These are phyloP conservation scores for Erigeron philadelphicus DNA, from an alignment of 140 eudicot species.

Conservation along the genomic window DNA sequence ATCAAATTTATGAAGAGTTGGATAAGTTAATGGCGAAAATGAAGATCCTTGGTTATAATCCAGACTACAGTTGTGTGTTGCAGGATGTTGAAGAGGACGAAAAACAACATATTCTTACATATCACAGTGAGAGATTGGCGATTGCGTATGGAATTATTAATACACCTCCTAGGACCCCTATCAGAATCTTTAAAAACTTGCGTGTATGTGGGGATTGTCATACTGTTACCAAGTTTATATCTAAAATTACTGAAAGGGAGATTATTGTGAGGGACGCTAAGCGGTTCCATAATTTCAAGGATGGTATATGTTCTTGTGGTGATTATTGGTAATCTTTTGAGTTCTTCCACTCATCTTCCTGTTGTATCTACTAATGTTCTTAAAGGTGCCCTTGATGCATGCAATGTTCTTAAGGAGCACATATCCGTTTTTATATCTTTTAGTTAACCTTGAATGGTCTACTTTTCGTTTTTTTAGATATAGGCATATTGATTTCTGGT, in stretches of 20 bases:
- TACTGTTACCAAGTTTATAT: conserved; percentile 60
- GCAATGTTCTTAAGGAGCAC: no score
- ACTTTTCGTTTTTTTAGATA: no score
- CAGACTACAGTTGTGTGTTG: conserved; percentile 75
- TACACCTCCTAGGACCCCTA: conserved; percentile 53
- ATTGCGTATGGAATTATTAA: conserved; percentile 76
- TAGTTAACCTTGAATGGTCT: no score
- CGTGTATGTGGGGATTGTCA: conserved; percentile 96
- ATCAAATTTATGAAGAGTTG: conserved; percentile 53
- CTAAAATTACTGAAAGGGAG: conserved; percentile 69
- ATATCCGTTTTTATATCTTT: no score
- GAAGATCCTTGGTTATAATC: conserved; percentile 70
- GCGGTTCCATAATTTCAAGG: conserved; percentile 89
- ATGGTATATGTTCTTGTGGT: conserved; percentile 81
- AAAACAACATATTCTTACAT: conserved; percentile 61
- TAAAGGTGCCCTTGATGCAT: no score
- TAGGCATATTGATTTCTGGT: no score
- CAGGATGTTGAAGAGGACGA: conserved; percentile 99
- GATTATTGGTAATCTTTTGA: conserved; percentile 60
- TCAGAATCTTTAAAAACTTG: conserved; percentile 74
- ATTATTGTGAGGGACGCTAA: conserved; percentile 79
- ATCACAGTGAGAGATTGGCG: conserved; percentile 91
- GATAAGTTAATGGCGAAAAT: conserved; percentile 42
- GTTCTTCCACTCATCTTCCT: background rate
- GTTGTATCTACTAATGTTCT: background rate